Percentiles rank a stretch among this genome's conserved stretches.
Conservation (phyloP, 1,284 basidiomycete genomes). For the Athelia sp. region DNA sequence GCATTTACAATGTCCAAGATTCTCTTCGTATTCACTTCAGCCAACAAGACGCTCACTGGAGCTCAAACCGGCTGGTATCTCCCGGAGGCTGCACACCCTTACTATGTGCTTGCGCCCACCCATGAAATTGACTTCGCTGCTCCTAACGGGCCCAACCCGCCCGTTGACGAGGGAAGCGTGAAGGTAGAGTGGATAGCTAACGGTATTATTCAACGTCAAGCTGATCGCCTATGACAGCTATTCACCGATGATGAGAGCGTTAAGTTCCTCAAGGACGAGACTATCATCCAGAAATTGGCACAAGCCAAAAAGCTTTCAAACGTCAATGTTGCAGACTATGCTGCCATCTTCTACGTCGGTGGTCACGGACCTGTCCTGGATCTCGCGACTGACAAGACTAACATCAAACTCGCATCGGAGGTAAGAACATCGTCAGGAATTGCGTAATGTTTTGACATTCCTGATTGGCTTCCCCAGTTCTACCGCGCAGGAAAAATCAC, state of each 20-base stretch:
- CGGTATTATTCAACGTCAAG: neutral
- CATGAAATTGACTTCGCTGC: conserved; percentile 47
- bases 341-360: conserved; percentile 57
- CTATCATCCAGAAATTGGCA: no score
- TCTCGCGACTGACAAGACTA: conserved; percentile 41
- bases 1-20: no score
- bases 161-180: conserved; percentile 44
- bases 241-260: neutral
- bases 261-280: neutral
- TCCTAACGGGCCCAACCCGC: conserved; percentile 52
- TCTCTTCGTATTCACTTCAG: no score
- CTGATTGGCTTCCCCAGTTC: neutral
- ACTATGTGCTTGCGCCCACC: conserved; percentile 44
- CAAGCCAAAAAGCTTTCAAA: no score
- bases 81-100: conserved; percentile 27
- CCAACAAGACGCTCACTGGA: no score
- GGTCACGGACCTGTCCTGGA: conserved; percentile 53
- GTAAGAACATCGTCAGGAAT: conserved; percentile 18
- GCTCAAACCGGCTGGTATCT: neutral
- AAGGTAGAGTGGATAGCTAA: conserved; percentile 17
- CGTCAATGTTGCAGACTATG: conserved; percentile 25
- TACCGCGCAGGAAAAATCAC: conserved; percentile 28
- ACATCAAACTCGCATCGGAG: conserved; percentile 38
- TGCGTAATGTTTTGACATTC: neutral
- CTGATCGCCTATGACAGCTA: neutral